These are phyloP conservation scores for Pseudogymnoascus sp. DNA, from an alignment of 2,329 filamentous ascomycete genomes.

Conservation along the genomic window DNA sequence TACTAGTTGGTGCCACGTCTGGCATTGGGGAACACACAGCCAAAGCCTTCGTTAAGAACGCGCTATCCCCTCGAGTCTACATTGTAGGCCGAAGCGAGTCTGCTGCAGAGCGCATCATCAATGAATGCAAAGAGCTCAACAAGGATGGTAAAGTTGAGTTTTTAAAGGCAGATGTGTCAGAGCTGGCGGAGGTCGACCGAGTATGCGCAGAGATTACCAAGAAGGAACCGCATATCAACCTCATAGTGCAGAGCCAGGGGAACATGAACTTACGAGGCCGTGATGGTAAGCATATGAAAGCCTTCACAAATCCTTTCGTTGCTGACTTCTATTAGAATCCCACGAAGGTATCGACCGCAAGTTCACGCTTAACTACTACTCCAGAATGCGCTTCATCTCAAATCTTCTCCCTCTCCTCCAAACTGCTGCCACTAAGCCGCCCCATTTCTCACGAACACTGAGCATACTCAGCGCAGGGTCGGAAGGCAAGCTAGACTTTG, in stretches of 20 bases:
- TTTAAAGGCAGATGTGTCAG: slow-evolving; percentile 38
- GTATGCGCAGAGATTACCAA: slow-evolving; percentile 43
- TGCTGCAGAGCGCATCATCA: slow-evolving; percentile 34
- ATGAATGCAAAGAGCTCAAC: slow-evolving; percentile 38
- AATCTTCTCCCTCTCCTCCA: slow-evolving; percentile 51
- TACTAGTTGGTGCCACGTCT: slow-evolving; percentile 38
- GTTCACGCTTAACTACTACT: slow-evolving; percentile 41
- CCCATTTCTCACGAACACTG: slow-evolving; percentile 45
- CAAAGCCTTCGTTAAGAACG: slow-evolving; percentile 37
- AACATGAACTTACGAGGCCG: slow-evolving; percentile 31
- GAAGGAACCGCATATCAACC: slow-evolving; percentile 46
- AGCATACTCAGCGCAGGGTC: slow-evolving; percentile 47
- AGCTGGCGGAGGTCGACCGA: slow-evolving; percentile 43
- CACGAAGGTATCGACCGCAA: slow-evolving; percentile 26
- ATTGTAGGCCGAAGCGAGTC: slow-evolving; percentile 41
- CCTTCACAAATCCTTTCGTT: background rate
- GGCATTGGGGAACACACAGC: slow-evolving; percentile 45
- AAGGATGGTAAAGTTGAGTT: slow-evolving; percentile 41
- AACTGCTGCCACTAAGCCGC: slow-evolving; percentile 28
- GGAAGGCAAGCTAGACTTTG: slow-evolving; percentile 42
- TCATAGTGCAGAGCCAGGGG: slow-evolving; percentile 48
- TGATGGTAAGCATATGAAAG: slow-evolving; percentile 18
- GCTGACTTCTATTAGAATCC: slow-evolving; percentile 17
- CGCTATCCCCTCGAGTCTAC: slow-evolving; percentile 38
- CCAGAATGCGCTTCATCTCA: slow-evolving; percentile 48